Evolutionary conservation across 2,329 filamentous ascomycete species (phyloP), one percentile per base, ranked within the genome.

Genomic region (Xylaria sp.): DNA sequence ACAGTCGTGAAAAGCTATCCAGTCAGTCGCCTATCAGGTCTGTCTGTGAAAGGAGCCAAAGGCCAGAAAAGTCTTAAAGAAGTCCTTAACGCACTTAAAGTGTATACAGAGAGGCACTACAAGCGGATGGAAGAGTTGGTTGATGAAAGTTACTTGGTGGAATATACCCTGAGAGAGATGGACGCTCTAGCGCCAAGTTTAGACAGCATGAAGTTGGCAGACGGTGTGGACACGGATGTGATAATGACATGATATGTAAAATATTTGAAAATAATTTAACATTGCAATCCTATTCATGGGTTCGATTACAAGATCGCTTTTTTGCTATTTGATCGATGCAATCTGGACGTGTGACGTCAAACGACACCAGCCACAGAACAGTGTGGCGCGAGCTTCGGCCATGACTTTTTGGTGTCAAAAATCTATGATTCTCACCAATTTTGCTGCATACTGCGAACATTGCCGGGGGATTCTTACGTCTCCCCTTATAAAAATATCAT

Each of bases 101-200:
- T 91, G 18, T 98, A 99, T 78, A 97, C 94, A 0, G 94, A 98
- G 80, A 87, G 94, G 72, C 96, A 99, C 79, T 97, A 97, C 80
- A 91, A 91, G 79, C 87, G 95, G 63, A 87, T 96, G 73, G 94
- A 97, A 78, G 95, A 97, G 76, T 82, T 97, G 74, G 89, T 94
- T 46, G 95, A 98, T 78, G 96, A 98, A 83, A 97, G 94, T 77
- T 98, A 94, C 81, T 81, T 99, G 75, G 88, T 98, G 46, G 93
- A 97, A 80, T 98, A 97, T 86, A 97, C 95, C 70, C 83, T 98
- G 70, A 87, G 90, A 76, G 93, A 97, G 82, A 98, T 98, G 94
- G 94, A 97, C 76, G 91, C 86, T 78, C 85, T 91, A 69, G 84
- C 83, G 46, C 85, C 86, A 8, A 74, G 80, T 52, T 68, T 81